Conservation (phyloP, 345 rosid species). For the Anastatica hierochuntica region DNA sequence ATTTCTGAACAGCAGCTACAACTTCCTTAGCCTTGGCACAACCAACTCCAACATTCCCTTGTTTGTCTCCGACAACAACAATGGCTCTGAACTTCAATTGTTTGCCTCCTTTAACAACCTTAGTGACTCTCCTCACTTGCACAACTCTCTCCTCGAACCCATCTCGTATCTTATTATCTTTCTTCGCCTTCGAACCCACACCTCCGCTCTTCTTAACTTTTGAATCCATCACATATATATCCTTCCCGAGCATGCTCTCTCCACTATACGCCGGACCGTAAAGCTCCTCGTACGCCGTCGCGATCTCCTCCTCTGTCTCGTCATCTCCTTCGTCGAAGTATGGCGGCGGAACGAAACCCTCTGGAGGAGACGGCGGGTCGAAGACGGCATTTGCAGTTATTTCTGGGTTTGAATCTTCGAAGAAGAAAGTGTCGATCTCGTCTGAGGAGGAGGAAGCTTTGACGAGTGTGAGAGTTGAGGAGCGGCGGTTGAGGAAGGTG, state of each 20-base stretch:
- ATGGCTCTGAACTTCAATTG: slow-evolving; percentile 66
- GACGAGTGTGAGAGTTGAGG: slow-evolving; percentile 15
- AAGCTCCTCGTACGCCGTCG: slow-evolving; percentile 63
- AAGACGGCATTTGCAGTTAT: slow-evolving; percentile 33
- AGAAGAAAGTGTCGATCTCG: slow-evolving; percentile 40
- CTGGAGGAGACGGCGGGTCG: slow-evolving; percentile 60
- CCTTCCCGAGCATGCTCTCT: slow-evolving; percentile 45
- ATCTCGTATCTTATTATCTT: slow-evolving; percentile 55
- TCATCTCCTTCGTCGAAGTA: slow-evolving; percentile 63
- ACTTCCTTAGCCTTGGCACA: slow-evolving; percentile 86
- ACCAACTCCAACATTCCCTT: slow-evolving; percentile 79
- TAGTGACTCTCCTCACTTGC: slow-evolving; percentile 72
- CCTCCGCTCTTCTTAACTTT: slow-evolving; percentile 40
- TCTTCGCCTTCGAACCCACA: slow-evolving; percentile 36
- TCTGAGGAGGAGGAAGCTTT: slow-evolving; percentile 29
- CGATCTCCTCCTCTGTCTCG: slow-evolving; percentile 65
- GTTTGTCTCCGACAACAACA: slow-evolving; percentile 80
- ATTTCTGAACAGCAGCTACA: slow-evolving; percentile 67
- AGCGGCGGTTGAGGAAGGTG: slow-evolving; percentile 16
- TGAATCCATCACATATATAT: slow-evolving; percentile 56
- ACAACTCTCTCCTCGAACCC: slow-evolving; percentile 89
- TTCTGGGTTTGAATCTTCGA: slow-evolving; percentile 35
- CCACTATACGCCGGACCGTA: slow-evolving; percentile 83
- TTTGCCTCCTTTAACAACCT: slow-evolving; percentile 93
- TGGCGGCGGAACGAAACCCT: slow-evolving; percentile 44